Evolutionary conservation across 495 filamentous ascomycete species (phyloP).

Genomic region (Aspergillus incahuasiensis): DNA sequence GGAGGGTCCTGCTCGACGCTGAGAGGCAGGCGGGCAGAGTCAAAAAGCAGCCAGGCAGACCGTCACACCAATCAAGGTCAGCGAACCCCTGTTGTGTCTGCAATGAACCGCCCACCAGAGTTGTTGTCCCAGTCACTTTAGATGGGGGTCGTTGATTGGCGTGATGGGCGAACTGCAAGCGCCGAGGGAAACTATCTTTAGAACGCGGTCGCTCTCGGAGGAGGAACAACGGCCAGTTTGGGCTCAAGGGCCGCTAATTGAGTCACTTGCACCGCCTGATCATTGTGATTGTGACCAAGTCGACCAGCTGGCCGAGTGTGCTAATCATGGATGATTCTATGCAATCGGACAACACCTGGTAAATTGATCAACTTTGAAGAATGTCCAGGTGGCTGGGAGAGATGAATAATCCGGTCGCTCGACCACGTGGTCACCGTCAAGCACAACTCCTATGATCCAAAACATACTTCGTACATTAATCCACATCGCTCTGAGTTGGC

Average conservation of each 20-base stretch:
- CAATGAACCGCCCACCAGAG: conserved; percentile 22
- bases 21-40: conserved; percentile 14
- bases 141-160: conserved; percentile 4
- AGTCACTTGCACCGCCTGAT: neutral
- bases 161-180: conserved; percentile 27
- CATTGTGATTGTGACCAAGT: neutral
- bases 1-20: conserved; percentile 9
- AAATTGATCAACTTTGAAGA: too few species aligned
- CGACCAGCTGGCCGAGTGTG: neutral
- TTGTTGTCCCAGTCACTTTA: conserved; percentile 4
- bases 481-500: too few species aligned
- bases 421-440: too few species aligned
- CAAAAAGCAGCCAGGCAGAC: conserved; percentile 5
- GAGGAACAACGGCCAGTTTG: neutral
- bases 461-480: too few species aligned
- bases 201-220: conserved; percentile 8
- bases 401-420: too few species aligned
- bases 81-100: conserved; percentile 12
- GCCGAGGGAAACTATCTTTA: conserved; percentile 32
- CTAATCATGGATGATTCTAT: neutral
- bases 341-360: neutral
- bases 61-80: conserved; percentile 18
- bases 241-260: neutral
- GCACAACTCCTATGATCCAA: too few species aligned
- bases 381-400: too few species aligned